These are phyloP conservation scores for Scutellaria baicalensis DNA, from an alignment of 257 asterid species.

Conservation along the genomic window DNA sequence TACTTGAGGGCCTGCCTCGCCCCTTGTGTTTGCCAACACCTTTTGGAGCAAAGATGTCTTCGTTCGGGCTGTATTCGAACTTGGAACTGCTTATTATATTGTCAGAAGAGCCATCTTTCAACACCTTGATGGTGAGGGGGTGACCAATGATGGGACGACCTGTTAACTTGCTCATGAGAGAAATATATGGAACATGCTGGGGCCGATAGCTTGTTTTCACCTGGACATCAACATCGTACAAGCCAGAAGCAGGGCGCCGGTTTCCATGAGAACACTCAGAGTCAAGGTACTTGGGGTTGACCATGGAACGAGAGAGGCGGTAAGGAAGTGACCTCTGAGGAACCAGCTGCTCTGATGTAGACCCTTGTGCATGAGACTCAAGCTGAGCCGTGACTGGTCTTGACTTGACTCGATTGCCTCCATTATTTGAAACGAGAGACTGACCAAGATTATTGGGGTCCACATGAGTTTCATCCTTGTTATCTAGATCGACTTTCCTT, in stretches of 20 bases:
- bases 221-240: slow-evolving; percentile 54
- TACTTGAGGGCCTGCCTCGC: slow-evolving; percentile 19
- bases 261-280: slow-evolving; percentile 44
- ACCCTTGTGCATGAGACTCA: slow-evolving; percentile 15
- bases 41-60: slow-evolving; percentile 11
- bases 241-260: slow-evolving; percentile 28
- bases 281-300: slow-evolving; percentile 71
- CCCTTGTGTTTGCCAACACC: slow-evolving; percentile 17
- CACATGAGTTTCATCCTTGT: slow-evolving; percentile 24
- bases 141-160: slow-evolving; percentile 74
- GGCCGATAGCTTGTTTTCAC: slow-evolving; percentile 52
- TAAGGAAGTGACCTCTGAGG: slow-evolving; percentile 67
- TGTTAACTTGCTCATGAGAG: slow-evolving; percentile 61
- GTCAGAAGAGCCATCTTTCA: slow-evolving; percentile 43
- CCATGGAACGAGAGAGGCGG: slow-evolving; percentile 62
- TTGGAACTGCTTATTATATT: slow-evolving; percentile 26
- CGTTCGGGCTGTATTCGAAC: slow-evolving; percentile 17
- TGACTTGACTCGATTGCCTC: slow-evolving; percentile 20
- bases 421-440: slow-evolving; percentile 18
- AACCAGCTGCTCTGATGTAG: slow-evolving; percentile 19
- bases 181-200: slow-evolving; percentile 63
- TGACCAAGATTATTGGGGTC: slow-evolving; percentile 18
- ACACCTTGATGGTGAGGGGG: slow-evolving; percentile 50
- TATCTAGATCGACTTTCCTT: slow-evolving; percentile 28
- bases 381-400: slow-evolving; percentile 30